phyloP scores from a whole-genome alignment of 495 filamentous ascomycete genomes.

The Hypoxylon lenormandii region DNA sequence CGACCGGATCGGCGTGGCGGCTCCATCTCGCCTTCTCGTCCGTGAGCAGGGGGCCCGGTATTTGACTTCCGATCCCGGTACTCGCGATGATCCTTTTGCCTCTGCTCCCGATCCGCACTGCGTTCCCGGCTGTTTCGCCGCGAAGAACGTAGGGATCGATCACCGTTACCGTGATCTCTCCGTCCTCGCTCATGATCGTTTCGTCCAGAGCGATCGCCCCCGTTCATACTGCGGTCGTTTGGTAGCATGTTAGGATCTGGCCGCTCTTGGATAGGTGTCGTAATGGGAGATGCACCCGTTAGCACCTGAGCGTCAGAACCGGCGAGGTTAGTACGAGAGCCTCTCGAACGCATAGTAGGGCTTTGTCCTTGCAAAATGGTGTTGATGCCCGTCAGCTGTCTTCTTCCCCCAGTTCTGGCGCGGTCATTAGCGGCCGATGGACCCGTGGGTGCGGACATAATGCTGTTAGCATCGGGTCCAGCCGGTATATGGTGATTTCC shows the following conservation, averaged over 20 bases:
- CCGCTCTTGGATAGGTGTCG: conserved; percentile 60
- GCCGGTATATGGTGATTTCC: conserved; percentile 41
- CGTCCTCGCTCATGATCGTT: conserved; percentile 61
- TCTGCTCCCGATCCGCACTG: conserved; percentile 54
- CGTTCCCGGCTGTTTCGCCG: conserved; percentile 61
- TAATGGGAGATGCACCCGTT: conserved; percentile 60
- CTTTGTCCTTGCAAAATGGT: conserved; percentile 60
- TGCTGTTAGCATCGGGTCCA: conserved; percentile 48
- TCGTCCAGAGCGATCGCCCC: conserved; percentile 52
- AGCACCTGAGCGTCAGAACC: conserved; percentile 64
- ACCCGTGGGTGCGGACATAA: conserved; percentile 61
- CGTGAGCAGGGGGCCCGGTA: conserved; percentile 42
- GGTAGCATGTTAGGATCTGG: conserved; percentile 53
- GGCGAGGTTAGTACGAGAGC: conserved; percentile 56
- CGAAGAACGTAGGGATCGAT: conserved; percentile 56
- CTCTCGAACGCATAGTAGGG: conserved; percentile 53
- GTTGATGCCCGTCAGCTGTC: conserved; percentile 66
- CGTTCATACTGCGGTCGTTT: conserved; percentile 49
- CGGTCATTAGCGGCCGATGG: conserved; percentile 61
- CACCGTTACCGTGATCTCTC: conserved; percentile 58
- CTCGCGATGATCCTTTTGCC: conserved; percentile 56
- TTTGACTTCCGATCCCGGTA: conserved; percentile 54
- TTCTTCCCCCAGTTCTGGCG: conserved; percentile 54
- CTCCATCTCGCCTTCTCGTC: conserved; percentile 52
- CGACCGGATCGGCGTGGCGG: conserved; percentile 49